Percentiles rank a stretch among this genome's conserved stretches.
Conservation (phyloP, 164 flowering plant genomes). For the Brasenia schreberi region DNA sequence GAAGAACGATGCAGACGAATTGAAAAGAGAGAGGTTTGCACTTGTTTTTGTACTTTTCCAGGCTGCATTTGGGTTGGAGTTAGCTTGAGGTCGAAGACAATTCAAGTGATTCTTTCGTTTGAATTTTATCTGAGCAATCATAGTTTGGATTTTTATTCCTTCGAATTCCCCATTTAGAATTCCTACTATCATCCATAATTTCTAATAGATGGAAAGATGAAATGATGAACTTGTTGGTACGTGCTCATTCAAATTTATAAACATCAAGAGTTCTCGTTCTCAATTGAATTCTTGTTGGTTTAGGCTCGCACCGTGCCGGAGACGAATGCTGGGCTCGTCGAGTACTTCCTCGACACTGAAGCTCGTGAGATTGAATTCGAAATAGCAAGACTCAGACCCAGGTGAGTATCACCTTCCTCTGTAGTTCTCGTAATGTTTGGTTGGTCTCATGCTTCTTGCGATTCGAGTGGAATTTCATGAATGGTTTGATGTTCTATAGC, state of each 20-base stretch:
- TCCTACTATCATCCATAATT: too few relatives aligned
- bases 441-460: background rate
- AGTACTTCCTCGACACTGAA: slow-evolving; percentile 90
- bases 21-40: slow-evolving; percentile 39
- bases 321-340: slow-evolving; percentile 41
- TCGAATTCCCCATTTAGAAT: background rate
- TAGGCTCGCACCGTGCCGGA: slow-evolving; percentile 75
- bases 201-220: background rate
- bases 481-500: background rate
- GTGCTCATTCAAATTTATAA: background rate
- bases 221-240: background rate
- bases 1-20: slow-evolving; percentile 69
- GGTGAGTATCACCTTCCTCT: slow-evolving; percentile 21
- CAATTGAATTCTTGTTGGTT: background rate
- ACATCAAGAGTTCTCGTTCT: background rate
- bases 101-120: background rate
- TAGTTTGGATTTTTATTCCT: background rate
- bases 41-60: background rate
- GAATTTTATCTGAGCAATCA: background rate
- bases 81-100: background rate
- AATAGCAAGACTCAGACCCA: slow-evolving; percentile 65
- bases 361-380: slow-evolving; percentile 86
- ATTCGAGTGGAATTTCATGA: background rate
- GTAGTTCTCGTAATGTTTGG: background rate
- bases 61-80: background rate